Base-by-base conservation (phyloP, 169 alveolate species). In the Pseudocohnilembus persalinus region DNA sequence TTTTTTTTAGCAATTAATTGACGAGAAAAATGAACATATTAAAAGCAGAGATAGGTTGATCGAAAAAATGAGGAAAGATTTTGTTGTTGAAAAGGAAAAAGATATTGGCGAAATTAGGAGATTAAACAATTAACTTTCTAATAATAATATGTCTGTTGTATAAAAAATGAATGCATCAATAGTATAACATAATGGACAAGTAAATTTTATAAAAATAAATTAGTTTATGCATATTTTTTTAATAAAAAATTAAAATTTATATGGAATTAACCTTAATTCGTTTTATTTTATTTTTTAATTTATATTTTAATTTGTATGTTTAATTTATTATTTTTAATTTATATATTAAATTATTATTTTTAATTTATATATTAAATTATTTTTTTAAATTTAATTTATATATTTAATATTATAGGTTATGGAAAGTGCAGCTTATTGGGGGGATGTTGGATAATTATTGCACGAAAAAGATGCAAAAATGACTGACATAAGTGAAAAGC, bases 31-130 rank as follows among this genome's bases (percentile, higher is more conserved):
- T 32, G 74, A 68, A 27, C 87, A 86, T 49, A 27, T 86, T 15
- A 83, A 79, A 65, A 79, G 87, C 79, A 86, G 81, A 64, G 90
- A 86, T 31, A n/a, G 49, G 29, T 81, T 80, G 28, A 86, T 86
- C 6, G 87, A 86, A 64, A 76, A 76, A 31, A 74, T 86, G 86
- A 80, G 74, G 74, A 73, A 76, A 64, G 90, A 86, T 28, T 35
- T 73, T 63, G n/a, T 74, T 29, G 0, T 63, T 0, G 80, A 86
- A 64, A 86, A 86, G 33, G 83, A 86, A 75, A 86, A 86, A 68
- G 90, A 86, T 75, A 29, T 81, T 1, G 63, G 31, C 25, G 90
- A 86, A 81, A 86, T 86, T 25, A 68, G 82, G 31, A 73, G 82
- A 35, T 78, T 85, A 35, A 79, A 49, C 29, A 64, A 49, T 78